phyloP scores from a whole-genome alignment of 345 rosid species.

The Heritiera littoralis region DNA sequence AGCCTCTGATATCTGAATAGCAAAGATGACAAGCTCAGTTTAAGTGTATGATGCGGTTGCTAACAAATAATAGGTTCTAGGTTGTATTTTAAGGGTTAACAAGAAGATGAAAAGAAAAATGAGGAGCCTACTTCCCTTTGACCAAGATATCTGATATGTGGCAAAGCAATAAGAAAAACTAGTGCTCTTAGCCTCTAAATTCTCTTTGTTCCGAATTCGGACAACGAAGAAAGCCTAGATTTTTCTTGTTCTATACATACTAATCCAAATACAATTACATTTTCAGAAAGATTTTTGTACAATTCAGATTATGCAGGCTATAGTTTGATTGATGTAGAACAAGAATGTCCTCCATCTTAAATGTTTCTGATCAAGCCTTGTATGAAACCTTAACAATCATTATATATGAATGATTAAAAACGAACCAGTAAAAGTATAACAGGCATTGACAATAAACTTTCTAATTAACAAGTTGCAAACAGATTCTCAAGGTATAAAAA shows the following conservation, averaged over 20 bases:
- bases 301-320: neutral
- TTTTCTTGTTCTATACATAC: neutral
- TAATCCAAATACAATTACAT: neutral
- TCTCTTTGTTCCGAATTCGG: neutral
- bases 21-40: slow-evolving; percentile 34
- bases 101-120: neutral
- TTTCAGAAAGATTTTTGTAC: neutral
- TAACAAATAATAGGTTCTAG: neutral
- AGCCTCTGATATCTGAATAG: slow-evolving; percentile 91
- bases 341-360: neutral
- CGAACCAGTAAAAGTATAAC: neutral
- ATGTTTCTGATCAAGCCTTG: slow-evolving; percentile 13
- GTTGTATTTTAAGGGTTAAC: neutral
- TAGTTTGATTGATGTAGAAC: neutral
- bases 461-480: neutral
- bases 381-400: neutral
- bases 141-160: neutral
- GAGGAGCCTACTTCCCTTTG: neutral
- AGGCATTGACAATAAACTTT: neutral
- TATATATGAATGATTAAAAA: neutral
- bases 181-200: neutral
- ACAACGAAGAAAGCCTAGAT: neutral
- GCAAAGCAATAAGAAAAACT: neutral
- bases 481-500: neutral
- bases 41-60: slow-evolving; percentile 18